Percentiles rank a stretch among this genome's conserved stretches.
These are phyloP conservation scores for Lipomyces starkeyi DNA, from an alignment of 805 yeast genomes.

Conservation along the genomic window DNA sequence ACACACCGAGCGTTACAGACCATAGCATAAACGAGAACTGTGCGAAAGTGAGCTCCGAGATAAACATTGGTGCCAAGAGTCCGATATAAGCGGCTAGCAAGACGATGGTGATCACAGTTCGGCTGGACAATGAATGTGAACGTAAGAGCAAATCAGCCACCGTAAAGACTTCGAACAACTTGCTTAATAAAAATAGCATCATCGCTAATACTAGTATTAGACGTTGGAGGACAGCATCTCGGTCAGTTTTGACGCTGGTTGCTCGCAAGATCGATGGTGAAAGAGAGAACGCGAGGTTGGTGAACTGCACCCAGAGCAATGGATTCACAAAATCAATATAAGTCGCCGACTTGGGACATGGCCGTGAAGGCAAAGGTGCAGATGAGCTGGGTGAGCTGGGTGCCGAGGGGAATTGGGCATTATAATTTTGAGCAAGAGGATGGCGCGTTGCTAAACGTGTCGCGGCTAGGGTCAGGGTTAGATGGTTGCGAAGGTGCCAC, in stretches of 20 bases:
- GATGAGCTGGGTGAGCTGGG: too few relatives aligned
- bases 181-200: not conserved
- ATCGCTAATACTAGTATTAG: not conserved
- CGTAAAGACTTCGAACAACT: not conserved
- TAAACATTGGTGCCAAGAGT: not conserved
- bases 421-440: too few relatives aligned
- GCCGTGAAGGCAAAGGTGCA: too few relatives aligned
- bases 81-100: not conserved
- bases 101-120: not conserved
- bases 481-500: too few relatives aligned
- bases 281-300: not conserved
- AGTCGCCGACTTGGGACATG: too few relatives aligned
- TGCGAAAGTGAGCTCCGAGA: not conserved
- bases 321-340: not conserved
- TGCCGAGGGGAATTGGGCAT: too few relatives aligned
- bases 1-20: not conserved
- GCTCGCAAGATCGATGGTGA: too few relatives aligned
- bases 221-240: too few relatives aligned
- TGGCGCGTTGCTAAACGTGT: too few relatives aligned
- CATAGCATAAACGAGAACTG: not conserved
- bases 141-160: not conserved
- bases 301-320: conserved; percentile 1
- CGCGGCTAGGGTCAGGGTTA: too few relatives aligned
- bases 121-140: not conserved
- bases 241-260: too few relatives aligned